Conservation (phyloP, 2,329 filamentous ascomycete species). For the Capronia epimyces region DNA sequence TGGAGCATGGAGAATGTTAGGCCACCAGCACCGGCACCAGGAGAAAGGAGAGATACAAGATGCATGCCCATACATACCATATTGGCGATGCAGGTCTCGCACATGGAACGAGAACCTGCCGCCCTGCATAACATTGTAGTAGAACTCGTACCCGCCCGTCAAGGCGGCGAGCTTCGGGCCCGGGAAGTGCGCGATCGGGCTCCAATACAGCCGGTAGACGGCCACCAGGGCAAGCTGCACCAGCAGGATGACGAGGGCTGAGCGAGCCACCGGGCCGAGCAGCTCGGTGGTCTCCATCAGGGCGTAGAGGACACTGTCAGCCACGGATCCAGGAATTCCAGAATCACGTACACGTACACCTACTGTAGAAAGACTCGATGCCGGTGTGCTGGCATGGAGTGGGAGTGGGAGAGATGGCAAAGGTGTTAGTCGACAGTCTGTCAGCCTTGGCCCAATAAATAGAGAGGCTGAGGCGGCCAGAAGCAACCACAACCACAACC, state of each 20-base stretch:
- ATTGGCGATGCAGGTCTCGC: constrained; percentile 29
- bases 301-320: no score
- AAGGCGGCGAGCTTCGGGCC: constrained; percentile 25
- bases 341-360: no score
- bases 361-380: no score
- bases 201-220: constrained; percentile 30
- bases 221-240: not conserved
- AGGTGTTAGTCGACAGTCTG: no score
- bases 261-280: not conserved
- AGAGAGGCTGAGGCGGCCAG: no score
- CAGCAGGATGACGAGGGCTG: not conserved
- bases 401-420: no score
- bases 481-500: no score
- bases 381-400: no score
- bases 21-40: not conserved
- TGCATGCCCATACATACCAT: constrained; percentile 22
- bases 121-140: constrained; percentile 27
- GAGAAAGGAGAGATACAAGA: constrained; percentile 15
- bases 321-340: no score
- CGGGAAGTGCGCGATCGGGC: constrained; percentile 27
- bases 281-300: not conserved
- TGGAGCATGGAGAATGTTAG: no score
- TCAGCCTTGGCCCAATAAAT: no score
- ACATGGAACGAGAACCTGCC: constrained; percentile 29
- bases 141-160: constrained; percentile 32